Evolutionary conservation across 371 early-diverging fungal genomes (phyloP), one percentile per base, ranked within the genome.

Genomic region (Dinochytrium kinnereticum): DNA sequence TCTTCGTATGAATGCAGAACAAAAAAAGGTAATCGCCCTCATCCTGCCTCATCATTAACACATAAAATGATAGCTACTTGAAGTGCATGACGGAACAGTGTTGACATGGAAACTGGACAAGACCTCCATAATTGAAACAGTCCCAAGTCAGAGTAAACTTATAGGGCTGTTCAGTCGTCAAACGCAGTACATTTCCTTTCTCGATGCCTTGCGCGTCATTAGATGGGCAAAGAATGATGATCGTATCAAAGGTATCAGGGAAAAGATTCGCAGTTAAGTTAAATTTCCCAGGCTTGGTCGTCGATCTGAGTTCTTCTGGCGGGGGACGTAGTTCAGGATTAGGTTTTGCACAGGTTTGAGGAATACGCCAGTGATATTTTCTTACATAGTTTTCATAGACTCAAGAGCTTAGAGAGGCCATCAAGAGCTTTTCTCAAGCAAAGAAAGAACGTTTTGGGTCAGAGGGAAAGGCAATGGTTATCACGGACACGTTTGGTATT

Each of bases 391-490:
- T 26, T n/a, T 53, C 5, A 24, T 15, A 53, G 37, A 76, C 85
- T 24, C 88, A 89, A 70, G 90, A 89, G 70, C 75, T 89, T 30
- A 77, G 87, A 34, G 55, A 79, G 1, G 87, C 87, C 5, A 69
- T 89, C 59, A 70, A 74, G 26, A 70, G 70, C 39, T 84, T 89
- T 68, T 77, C 74, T 61, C 78, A 76, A n/a, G 79, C 78, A 24
- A 90, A 87, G 69, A 78, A 82, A 37, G 75, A 82, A 68, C 78
- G 80, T 57, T 75, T 81, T 33, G 82, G 87, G 19, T 74, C 82
- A 44, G 77, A 76, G 26, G 84, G 80, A 55, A 81, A 81, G n/a
- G 49, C 84, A 39, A 75, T 84, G 10, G 88, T 85, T 1, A 80
- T 78, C 28, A 76, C 88, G 0, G 88, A 83, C 44, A 78, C 80